Conservation (phyloP, 2,329 filamentous ascomycete species). For the Colletotrichum gigasporum region DNA sequence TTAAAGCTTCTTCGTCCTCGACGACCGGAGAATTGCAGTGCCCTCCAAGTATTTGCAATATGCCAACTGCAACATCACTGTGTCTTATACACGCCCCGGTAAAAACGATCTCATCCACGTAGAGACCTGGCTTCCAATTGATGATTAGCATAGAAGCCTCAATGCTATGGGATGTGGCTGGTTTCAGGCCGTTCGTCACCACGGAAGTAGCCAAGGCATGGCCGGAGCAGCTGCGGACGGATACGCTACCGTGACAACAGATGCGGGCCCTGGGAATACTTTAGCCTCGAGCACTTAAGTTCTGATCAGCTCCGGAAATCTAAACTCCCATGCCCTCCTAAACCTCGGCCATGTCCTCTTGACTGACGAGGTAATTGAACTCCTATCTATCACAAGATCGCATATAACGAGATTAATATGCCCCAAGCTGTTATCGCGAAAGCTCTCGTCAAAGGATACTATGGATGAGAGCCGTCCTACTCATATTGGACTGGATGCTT, state of each 20-base stretch:
- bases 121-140: constrained; percentile 37
- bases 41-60: no score
- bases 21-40: no score
- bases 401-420: neutral
- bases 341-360: constrained; percentile 43
- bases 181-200: constrained; percentile 33
- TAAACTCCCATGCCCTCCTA: constrained; percentile 35
- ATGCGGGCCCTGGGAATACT: constrained; percentile 30
- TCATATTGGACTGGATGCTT: constrained; percentile 62
- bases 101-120: constrained; percentile 35
- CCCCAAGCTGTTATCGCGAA: constrained; percentile 57
- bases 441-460: constrained; percentile 56
- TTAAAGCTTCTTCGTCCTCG: constrained; percentile 4
- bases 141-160: constrained; percentile 41
- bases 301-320: constrained; percentile 23
- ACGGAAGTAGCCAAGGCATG: constrained; percentile 34
- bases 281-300: constrained; percentile 31
- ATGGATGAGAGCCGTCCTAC: constrained; percentile 45
- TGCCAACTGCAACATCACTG: constrained; percentile 7
- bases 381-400: constrained; percentile 53
- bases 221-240: constrained; percentile 33
- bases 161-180: constrained; percentile 42
- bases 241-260: constrained; percentile 34
- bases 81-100: constrained; percentile 17
- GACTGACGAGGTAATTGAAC: constrained; percentile 57